Evolutionary conservation across 2,329 filamentous ascomycete genomes (phyloP).

Genomic region (Fusarium burgessii): DNA sequence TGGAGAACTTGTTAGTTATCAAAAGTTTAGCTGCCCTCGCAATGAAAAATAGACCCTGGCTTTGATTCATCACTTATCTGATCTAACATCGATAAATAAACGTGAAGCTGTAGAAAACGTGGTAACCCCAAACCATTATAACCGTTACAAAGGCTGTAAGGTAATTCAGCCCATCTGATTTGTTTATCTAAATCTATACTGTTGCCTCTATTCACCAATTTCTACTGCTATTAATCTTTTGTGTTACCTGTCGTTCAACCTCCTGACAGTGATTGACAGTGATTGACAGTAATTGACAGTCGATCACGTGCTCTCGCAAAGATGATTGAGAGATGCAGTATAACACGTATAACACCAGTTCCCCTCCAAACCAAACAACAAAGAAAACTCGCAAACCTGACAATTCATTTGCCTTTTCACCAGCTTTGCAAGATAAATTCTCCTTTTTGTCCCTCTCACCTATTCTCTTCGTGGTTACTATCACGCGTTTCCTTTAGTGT

Average conservation of each 20-base stretch:
- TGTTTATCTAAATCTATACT: not conserved
- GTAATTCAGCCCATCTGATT: not conserved
- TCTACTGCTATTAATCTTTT: not conserved
- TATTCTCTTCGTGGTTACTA: not conserved
- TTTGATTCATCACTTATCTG: constrained; percentile 8
- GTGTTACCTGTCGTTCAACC: not conserved
- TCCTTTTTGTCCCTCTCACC: not conserved
- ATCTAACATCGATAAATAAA: not conserved
- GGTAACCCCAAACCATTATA: not conserved
- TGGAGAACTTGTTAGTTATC: constrained; percentile 28
- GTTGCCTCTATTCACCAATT: not conserved
- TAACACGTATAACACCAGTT: not conserved
- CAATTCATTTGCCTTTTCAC: not conserved
- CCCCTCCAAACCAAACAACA: not conserved
- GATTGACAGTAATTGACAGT: not conserved
- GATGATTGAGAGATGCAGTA: not conserved
- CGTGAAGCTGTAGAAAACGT: not conserved
- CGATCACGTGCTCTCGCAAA: constrained; percentile 18
- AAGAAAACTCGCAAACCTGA: not conserved
- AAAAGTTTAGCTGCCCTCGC: constrained; percentile 45
- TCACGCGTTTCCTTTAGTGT: too few relatives aligned
- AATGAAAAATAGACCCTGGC: constrained; percentile 41
- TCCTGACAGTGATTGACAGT: not conserved
- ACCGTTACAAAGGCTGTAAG: not conserved
- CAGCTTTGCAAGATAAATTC: not conserved